Evolutionary conservation across 352 stramenopile genomes (phyloP).

Genomic region (Phytophthora citricola): DNA sequence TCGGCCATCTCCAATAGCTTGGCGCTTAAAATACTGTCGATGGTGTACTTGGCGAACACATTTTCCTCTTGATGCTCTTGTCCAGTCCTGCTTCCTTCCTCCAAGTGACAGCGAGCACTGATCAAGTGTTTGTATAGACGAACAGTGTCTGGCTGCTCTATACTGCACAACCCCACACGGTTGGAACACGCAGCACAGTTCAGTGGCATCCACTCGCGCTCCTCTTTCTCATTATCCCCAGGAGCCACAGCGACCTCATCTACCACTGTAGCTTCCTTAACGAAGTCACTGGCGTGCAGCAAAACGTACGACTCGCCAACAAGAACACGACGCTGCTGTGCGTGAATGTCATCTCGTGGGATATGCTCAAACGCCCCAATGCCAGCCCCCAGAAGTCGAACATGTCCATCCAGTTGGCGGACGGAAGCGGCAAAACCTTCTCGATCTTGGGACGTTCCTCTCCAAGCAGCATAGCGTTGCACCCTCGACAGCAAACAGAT

Average conservation of each 20-base stretch:
- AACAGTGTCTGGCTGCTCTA: conserved; percentile 53
- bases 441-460: conserved; percentile 31
- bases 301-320: conserved; percentile 74
- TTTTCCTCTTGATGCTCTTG: conserved; percentile 26
- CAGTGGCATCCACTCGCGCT: conserved; percentile 46
- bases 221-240: conserved; percentile 32
- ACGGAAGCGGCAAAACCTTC: conserved; percentile 76
- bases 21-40: conserved; percentile 74
- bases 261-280: conserved; percentile 12
- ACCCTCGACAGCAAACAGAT: conserved; percentile 53
- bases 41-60: conserved; percentile 73
- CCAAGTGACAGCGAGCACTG: conserved; percentile 12
- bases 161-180: conserved; percentile 44
- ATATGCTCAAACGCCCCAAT: conserved; percentile 85
- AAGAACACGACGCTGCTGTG: conserved; percentile 54
- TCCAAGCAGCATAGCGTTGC: conserved; percentile 21
- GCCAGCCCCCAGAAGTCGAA: conserved; percentile 85
- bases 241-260: conserved; percentile 6
- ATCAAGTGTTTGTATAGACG: conserved; percentile 72
- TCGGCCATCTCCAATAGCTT: conserved; percentile 76
- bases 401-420: conserved; percentile 89
- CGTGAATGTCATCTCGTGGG: conserved; percentile 70
- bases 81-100: conserved; percentile 2
- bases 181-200: conserved; percentile 50
- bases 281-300: conserved; percentile 59